Evolutionary conservation across 345 rosid species (phyloP), one percentile per base, ranked within the genome.

Genomic region (Trapa bicornis): DNA sequence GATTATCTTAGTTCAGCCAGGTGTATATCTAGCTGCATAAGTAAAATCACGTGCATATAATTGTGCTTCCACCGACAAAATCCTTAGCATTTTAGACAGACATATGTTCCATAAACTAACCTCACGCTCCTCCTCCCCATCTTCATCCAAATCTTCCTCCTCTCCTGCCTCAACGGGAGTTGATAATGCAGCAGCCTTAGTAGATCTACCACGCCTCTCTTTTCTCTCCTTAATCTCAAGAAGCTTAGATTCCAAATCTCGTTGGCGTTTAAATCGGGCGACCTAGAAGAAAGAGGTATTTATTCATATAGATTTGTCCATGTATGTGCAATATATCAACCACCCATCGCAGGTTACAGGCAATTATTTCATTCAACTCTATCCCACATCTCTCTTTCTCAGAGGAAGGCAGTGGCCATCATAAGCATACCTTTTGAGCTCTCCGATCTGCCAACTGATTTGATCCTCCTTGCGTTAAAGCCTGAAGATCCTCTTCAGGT

Each of bases 81-180:
- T 15, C 14, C 5, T 15, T 15, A n/a, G 60, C 3, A 17, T n/a
- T 22, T 22, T 6, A 22, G 61, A 69, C 29, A 61, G n/a, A 47
- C 17, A 52, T 37, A 29, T 63, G 37, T 53, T 47, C 39, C 29
- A 61, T 63, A 53, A 64, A 76, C 89, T 75, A 71, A 89, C 98
- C 90, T 91, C 99, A 53, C 99, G 81, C 72, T 95, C 98, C 75
- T 95, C 98, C 84, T 95, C 99, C 42, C 90, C 80, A 71, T 91
- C 98, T n/a, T 89, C 97, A 78, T 91, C 96, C 60, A 86, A 74
- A 43, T 78, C 64, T 70, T 91, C 93, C 68, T 94, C 99, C 74
- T 94, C 97, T 52, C 90, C 96, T 35, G 79, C 71, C 81, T 87
- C 96, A 79, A 86, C 80, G 1, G 91, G 99, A 68, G 96, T 73